Base-by-base conservation (phyloP, 1,139 yeast genomes). In the Pichia kudriavzevii region DNA sequence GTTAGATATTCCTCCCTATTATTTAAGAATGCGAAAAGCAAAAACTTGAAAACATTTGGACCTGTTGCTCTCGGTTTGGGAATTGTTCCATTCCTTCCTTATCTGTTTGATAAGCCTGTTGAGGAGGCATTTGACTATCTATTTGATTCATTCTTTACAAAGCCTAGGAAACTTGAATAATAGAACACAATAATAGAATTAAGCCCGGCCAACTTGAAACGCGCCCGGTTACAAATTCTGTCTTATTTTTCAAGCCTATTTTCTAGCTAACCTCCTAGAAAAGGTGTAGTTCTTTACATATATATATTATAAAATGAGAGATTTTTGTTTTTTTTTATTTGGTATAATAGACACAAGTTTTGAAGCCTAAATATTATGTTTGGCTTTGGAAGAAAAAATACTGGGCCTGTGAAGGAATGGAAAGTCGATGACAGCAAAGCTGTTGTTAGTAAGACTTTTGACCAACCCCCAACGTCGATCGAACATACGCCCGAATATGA, bases 61-160 rank as follows among this genome's bases (percentile, higher is more conserved):
- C 94, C 94, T 0, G 91, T 82, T 20, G 83, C 71, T 10, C 47
- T 79, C 21, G 94, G 94, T 25, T 64, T 83, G 46, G 76, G 81
- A 3, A 71, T 82, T 32, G 94, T 83, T 17, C 94, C 94, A 2
- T 63, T 78, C 25, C 66, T 83, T 46, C 94, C 94, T 7, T 80
- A 75, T 52, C 52, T 81, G 43, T 82, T 83, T 52, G 94, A 83
- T 57, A 84, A 82, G 55, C 94, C 94, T 0, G 85, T 80, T 19
- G 94, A 83, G 56, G 65, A 67, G 29, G 79, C 73, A 0, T 66
- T 81, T 24, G 93, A 79, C 47, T 71, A 61, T 56, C 59, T 68
- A 0, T 82, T 81, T 52, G 81, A 72, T 21, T 4, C 13, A 2
- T 4, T 20, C 5, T 33, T 37, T n/a, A 14, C 32, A n/a, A n/a